phyloP scores from a whole-genome alignment of 345 rosid genomes.

The Eucalyptus cloeziana region DNA sequence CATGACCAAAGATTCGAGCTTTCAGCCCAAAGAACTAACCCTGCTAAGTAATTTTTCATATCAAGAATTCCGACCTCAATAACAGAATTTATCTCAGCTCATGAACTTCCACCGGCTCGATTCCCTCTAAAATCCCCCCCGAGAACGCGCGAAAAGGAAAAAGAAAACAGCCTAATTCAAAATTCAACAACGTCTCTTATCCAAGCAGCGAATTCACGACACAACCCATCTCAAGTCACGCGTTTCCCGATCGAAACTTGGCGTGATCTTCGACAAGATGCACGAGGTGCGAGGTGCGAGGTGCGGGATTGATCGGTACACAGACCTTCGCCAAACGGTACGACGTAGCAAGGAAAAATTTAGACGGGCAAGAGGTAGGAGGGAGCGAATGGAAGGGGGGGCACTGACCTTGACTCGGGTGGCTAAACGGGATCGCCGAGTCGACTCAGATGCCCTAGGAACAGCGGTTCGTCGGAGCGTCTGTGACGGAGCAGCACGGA shows the following conservation, averaged over 20 bases:
- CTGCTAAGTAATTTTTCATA: neutral
- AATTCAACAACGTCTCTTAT: neutral
- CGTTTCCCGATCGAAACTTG: neutral
- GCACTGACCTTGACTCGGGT: neutral
- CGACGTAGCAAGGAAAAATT: neutral
- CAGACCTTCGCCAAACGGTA: neutral
- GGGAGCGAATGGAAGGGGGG: neutral
- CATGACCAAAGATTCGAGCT: neutral
- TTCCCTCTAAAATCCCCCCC: neutral
- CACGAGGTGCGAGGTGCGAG: too few species aligned
- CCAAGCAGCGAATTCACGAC: neutral
- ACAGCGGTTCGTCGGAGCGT: neutral
- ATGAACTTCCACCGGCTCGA: neutral
- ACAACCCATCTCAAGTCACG: neutral
- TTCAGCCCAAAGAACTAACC: neutral
- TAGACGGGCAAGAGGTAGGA: neutral
- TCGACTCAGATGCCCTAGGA: constrained; percentile 6
- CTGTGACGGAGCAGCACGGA: neutral
- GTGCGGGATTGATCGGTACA: neutral
- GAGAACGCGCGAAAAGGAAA: neutral
- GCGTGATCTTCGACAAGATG: neutral
- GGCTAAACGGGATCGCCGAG: neutral
- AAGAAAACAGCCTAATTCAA: neutral
- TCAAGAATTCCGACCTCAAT: neutral
- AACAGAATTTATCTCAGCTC: neutral